Percentiles rank a stretch among this genome's conserved stretches.
Evolutionary conservation across 768 basidiomycete species (phyloP).

Genomic region (Serpula lacrymans): DNA sequence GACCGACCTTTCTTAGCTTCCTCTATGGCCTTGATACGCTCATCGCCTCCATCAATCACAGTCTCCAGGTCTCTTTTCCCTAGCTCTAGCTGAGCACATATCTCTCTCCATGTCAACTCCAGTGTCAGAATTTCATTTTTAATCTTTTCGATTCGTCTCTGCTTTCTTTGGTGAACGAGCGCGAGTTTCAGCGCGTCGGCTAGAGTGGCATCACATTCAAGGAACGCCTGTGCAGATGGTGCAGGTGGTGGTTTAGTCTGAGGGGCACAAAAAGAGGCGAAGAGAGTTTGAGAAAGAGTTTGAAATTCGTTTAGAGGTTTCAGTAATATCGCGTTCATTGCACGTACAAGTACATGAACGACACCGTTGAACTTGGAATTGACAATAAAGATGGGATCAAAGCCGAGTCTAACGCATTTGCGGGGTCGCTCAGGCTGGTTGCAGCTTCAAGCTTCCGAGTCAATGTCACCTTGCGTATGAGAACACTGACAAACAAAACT

Average conservation of each 20-base stretch:
- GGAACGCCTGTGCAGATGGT: slow-evolving; percentile 54
- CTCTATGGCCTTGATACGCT: slow-evolving; percentile 64
- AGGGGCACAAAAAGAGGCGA: slow-evolving; percentile 68
- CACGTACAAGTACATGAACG: not conserved
- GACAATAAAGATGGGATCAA: no score
- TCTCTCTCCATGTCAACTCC: slow-evolving; percentile 63
- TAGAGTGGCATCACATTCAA: slow-evolving; percentile 61
- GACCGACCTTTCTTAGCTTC: slow-evolving; percentile 65
- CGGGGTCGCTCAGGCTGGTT: no score
- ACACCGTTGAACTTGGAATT: no score
- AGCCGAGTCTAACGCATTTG: no score
- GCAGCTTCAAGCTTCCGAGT: no score
- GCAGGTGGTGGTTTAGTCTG: slow-evolving; percentile 62
- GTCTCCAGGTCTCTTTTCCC: slow-evolving; percentile 69
- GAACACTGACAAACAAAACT: no score
- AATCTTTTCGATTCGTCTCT: slow-evolving; percentile 67
- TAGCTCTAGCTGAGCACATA: slow-evolving; percentile 60
- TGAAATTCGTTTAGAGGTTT: slow-evolving; percentile 61
- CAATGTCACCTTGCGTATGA: no score
- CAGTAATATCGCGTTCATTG: slow-evolving; percentile 63
- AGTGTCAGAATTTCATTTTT: slow-evolving; percentile 68
- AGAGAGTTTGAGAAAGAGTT: slow-evolving; percentile 61
- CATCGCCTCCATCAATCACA: slow-evolving; percentile 73
- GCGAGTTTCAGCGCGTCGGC: slow-evolving; percentile 63
- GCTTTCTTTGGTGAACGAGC: slow-evolving; percentile 71